Evolutionary conservation across 345 rosid genomes (phyloP), one percentile per base, ranked within the genome.

Genomic region (Citrus hindsii): DNA sequence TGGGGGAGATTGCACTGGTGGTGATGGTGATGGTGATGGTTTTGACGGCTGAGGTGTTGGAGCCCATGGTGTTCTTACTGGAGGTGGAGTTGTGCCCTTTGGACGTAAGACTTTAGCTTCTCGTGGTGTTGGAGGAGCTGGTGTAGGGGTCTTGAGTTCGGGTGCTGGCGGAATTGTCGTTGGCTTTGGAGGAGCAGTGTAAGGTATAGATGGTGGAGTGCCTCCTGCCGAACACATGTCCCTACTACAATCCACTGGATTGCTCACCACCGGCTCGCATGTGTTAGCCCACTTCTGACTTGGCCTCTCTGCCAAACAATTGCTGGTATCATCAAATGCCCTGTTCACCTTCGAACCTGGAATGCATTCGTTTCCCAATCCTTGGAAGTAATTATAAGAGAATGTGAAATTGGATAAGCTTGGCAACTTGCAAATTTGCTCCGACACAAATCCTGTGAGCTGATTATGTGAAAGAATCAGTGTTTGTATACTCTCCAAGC

Each of bases 201-300:
- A 19, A 2, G 51, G 46, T 19, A 19, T 5, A 5, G 48, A 18
- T 3, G 71, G 71, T n/a, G 55, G 14, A 24, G 32, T 24, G 19
- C 55, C 19, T 8, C 85, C 85, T 62, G 82, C 86, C 24, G 79
- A 70, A 42, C 92, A 88, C 60, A 78, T 79, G 28, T 86, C 90
- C 81, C 87, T 89, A 83, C 90, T 92, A 68, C 98, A 94, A 77
- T 94, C 97, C 7, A 92, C 90, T 1, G 91, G 92, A 10, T 74
- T 78, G 28, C 85, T 88, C 56, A 88, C 83, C 60, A 90, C 88
- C 0, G 88, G 86, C 16, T 80, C 35, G 70, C 97, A 94, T 67
- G 58, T 73, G 56, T 76, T 85, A 0, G 80, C 38, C 1, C 81
- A 38, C 72, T 82, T 86, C 78, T 92, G 98, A 1, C 67, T 65